phyloP scores from a whole-genome alignment of 257 asterid genomes.

The Solanum acaule region DNA sequence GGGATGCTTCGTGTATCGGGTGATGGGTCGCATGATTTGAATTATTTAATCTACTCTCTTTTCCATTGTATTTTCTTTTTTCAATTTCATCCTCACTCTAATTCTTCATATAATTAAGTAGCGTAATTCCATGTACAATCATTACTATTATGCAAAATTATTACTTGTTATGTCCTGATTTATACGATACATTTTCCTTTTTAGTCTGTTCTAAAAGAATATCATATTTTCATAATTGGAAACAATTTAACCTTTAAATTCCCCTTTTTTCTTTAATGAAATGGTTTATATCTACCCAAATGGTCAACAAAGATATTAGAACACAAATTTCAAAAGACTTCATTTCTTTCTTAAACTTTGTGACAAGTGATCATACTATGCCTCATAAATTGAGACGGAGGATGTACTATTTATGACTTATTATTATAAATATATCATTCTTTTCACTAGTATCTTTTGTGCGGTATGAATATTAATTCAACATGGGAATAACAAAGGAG shows the following conservation, averaged over 20 bases:
- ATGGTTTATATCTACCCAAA: not conserved
- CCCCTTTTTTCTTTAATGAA: no score
- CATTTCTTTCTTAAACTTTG: fast-evolving
- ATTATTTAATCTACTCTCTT: not conserved
- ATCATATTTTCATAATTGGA: not conserved
- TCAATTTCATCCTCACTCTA: not conserved
- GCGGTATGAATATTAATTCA: not conserved
- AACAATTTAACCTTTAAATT: not conserved
- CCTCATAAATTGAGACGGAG: no score
- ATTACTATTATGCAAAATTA: not conserved
- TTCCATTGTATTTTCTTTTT: not conserved
- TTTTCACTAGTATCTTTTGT: not conserved
- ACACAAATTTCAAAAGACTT: not conserved
- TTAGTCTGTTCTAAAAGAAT: not conserved
- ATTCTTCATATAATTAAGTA: not conserved
- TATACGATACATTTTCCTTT: not conserved
- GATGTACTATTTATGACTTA: not conserved
- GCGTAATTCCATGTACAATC: not conserved
- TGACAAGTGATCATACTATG: not conserved
- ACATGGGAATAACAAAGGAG: not conserved
- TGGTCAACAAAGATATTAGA: not conserved
- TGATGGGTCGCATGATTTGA: not conserved
- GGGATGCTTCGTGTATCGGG: not conserved
- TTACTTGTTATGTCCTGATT: fast-evolving
- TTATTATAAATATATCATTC: not conserved